A percentile compares a stretch with the other conserved stretches of the same genome.
phyloP scores from a whole-genome alignment of 495 filamentous ascomycete species.

The Aspergillus asperescens region DNA sequence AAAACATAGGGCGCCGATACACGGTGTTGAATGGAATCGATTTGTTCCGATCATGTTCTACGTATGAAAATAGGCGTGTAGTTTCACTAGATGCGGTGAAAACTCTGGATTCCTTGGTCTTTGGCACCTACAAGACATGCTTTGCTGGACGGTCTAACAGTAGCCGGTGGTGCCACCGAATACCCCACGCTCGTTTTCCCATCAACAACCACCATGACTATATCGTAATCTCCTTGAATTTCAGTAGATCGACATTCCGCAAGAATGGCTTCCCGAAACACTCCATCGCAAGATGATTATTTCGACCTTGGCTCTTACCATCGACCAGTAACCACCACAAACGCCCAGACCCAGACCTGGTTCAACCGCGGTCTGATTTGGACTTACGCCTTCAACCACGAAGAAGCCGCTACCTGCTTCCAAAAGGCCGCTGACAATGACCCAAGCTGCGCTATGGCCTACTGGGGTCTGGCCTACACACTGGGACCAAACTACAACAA shows the following conservation, averaged over 20 bases:
- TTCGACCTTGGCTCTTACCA: conserved; percentile 52
- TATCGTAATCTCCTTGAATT: not conserved
- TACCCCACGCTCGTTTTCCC: conserved; percentile 1
- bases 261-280: not conserved
- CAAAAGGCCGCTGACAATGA: conserved; percentile 47
- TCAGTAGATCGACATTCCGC: not conserved
- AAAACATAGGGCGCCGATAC: not conserved
- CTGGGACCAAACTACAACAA: conserved; percentile 72
- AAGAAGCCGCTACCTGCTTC: conserved; percentile 22
- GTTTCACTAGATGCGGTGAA: conserved; percentile 10
- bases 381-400: conserved; percentile 30
- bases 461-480: conserved; percentile 63
- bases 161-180: not conserved
- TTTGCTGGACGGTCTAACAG: no score
- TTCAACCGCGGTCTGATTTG: conserved; percentile 27
- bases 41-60: conserved; percentile 7
- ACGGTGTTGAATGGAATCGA: conserved; percentile 5
- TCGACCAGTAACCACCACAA: conserved; percentile 41
- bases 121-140: not conserved
- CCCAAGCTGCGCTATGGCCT: conserved; percentile 52
- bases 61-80: conserved; percentile 12
- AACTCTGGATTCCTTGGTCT: not conserved
- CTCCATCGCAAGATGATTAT: conserved; percentile 24
- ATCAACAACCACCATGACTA: conserved; percentile 1
- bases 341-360: conserved; percentile 22